A percentile compares a stretch with the other conserved stretches of the same genome.
Evolutionary conservation across 257 asterid genomes (phyloP).

Genomic region (Apocynum venetum): DNA sequence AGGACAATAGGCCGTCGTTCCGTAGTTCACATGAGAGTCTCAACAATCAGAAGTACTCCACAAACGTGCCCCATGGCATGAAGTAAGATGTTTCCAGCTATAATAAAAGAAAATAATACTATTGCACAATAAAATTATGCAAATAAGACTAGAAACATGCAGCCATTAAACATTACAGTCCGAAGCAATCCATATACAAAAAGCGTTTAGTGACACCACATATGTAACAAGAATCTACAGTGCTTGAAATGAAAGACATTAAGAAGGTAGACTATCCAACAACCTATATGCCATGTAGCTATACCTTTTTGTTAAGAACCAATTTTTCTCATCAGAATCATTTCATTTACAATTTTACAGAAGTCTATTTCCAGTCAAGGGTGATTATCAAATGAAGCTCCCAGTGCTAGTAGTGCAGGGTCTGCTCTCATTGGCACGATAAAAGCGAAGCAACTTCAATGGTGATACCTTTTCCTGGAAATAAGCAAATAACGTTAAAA

Average conservation of each 20-base stretch:
- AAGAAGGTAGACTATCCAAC: not conserved
- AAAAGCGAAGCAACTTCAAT: slow-evolving; percentile 65
- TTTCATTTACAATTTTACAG: slow-evolving; percentile 24
- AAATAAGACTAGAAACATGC: not conserved
- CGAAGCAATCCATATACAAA: not conserved
- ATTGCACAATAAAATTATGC: not conserved
- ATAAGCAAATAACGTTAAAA: slow-evolving; percentile 10
- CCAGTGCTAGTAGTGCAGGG: slow-evolving; percentile 14
- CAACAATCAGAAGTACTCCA: too few relatives aligned
- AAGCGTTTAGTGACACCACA: not conserved
- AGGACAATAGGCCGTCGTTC: too few relatives aligned
- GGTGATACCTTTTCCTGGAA: slow-evolving; percentile 53
- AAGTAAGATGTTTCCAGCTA: not conserved
- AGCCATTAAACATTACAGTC: not conserved
- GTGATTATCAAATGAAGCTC: slow-evolving; percentile 8
- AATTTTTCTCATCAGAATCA: slow-evolving; percentile 13
- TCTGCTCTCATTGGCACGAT: slow-evolving; percentile 45
- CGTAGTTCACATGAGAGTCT: too few relatives aligned
- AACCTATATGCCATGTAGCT: not conserved
- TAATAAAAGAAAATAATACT: not conserved
- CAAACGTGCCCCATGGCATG: too few relatives aligned
- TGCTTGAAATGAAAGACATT: not conserved
- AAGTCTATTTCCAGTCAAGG: slow-evolving; percentile 18
- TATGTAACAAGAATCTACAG: not conserved
- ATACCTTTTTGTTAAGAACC: slow-evolving; percentile 3